Percentiles rank a stretch among this genome's conserved stretches.
These are phyloP conservation scores for Amaranthus tricolor DNA, from an alignment of 179 eudicot genomes.

Conservation along the genomic window DNA sequence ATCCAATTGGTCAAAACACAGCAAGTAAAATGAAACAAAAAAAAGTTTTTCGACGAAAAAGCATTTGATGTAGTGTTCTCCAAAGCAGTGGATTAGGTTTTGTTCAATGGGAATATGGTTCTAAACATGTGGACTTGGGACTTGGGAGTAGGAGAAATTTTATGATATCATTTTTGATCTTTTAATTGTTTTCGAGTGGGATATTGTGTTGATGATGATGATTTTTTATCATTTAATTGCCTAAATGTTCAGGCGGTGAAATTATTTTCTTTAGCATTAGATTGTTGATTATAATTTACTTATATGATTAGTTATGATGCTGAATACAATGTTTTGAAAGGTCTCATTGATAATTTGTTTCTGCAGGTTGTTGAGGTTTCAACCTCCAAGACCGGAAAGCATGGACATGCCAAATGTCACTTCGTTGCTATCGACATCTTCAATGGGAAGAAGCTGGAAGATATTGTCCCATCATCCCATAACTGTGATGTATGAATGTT, in stretches of 20 bases:
- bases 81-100: too few relatives aligned
- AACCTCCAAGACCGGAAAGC: constrained; percentile 63
- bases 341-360: not conserved
- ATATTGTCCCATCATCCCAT: constrained; percentile 60
- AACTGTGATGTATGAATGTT: constrained; percentile 43
- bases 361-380: constrained; percentile 60
- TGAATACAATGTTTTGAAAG: not conserved
- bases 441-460: constrained; percentile 51
- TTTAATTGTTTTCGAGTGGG: not conserved
- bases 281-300: too few relatives aligned
- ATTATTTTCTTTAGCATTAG: too few relatives aligned
- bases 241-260: too few relatives aligned
- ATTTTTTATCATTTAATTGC: not conserved
- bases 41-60: too few relatives aligned
- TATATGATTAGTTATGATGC: not conserved
- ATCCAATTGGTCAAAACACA: too few relatives aligned
- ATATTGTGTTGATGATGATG: not conserved
- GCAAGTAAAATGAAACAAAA: too few relatives aligned
- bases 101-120: too few relatives aligned
- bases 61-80: too few relatives aligned
- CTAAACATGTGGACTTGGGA: too few relatives aligned
- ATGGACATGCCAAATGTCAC: constrained; percentile 61
- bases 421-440: constrained; percentile 60
- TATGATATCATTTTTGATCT: too few relatives aligned
- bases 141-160: too few relatives aligned